Percentiles rank a stretch among this genome's conserved stretches.
phyloP scores from a whole-genome alignment of 805 yeast genomes.

The Zygosaccharomyces siamensis region DNA sequence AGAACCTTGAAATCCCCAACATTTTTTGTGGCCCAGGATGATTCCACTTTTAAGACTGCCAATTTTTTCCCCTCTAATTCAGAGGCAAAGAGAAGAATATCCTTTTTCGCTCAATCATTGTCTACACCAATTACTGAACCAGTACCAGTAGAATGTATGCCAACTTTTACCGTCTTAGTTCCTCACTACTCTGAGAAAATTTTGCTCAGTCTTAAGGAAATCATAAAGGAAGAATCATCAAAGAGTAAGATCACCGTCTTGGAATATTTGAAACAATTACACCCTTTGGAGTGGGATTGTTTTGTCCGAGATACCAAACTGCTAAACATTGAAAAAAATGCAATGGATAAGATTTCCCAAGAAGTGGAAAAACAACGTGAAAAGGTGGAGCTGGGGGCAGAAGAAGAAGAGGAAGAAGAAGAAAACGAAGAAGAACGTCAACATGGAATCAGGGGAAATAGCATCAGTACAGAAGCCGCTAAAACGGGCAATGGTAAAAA shows the following conservation, averaged over 20 bases:
- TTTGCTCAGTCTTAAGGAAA: conserved; percentile 66
- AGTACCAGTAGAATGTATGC: conserved; percentile 61
- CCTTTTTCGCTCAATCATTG: conserved; percentile 85
- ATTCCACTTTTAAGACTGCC: conserved; percentile 52
- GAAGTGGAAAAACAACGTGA: conserved; percentile 10
- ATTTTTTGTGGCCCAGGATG: conserved; percentile 80
- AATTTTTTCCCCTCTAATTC: conserved; percentile 56
- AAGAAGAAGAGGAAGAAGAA: conserved; percentile 38
- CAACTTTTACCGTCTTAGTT: conserved; percentile 74
- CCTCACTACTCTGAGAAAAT: conserved; percentile 89
- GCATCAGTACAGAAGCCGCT: too few species aligned
- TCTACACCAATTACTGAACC: conserved; percentile 83
- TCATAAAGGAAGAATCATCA: conserved; percentile 62
- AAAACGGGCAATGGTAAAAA: background rate
- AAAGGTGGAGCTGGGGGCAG: conserved; percentile 10
- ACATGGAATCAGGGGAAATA: background rate
- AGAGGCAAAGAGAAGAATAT: conserved; percentile 77
- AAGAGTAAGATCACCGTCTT: conserved; percentile 62
- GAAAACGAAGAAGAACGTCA: conserved; percentile 43
- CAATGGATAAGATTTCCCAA: conserved; percentile 8
- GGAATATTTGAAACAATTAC: conserved; percentile 70
- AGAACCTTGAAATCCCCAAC: conserved; percentile 60
- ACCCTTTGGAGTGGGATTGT: conserved; percentile 73
- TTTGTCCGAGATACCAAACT: conserved; percentile 74
- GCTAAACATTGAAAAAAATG: conserved; percentile 51